These are phyloP conservation scores for Trichophyton verrucosum DNA, from an alignment of 2,329 filamentous ascomycete genomes.

Conservation along the genomic window DNA sequence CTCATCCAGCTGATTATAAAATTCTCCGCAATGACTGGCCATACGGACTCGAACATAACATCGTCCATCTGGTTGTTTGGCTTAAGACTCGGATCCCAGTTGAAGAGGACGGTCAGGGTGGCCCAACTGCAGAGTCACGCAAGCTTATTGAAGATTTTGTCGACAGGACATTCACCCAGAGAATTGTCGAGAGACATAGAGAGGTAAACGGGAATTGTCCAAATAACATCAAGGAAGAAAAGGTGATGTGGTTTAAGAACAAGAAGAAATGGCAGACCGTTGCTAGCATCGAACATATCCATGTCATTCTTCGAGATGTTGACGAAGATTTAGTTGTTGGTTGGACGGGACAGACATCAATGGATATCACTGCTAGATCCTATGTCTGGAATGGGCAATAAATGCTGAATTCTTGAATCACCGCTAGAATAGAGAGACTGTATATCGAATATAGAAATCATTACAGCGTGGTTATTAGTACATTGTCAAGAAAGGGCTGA, in stretches of 20 bases:
- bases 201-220: background rate
- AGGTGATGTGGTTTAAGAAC: conserved; percentile 1
- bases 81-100: background rate
- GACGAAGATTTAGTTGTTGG: background rate
- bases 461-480: background rate
- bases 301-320: background rate
- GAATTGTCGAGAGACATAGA: background rate
- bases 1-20: conserved; percentile 40
- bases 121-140: background rate
- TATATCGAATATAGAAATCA: background rate
- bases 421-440: background rate
- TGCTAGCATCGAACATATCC: conserved; percentile 2
- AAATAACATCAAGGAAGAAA: background rate
- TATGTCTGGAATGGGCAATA: background rate
- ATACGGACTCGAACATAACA: background rate
- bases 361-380: background rate
- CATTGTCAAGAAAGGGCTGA: background rate
- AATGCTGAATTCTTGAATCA: too few relatives aligned
- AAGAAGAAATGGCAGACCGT: conserved; percentile 3
- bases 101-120: background rate
- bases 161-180: background rate
- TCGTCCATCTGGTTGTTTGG: conserved; percentile 1
- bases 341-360: background rate
- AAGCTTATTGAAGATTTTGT: background rate
- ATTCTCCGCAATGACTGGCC: conserved; percentile 44